These are phyloP conservation scores for Lecanicillium sp. DNA, from an alignment of 2,329 filamentous ascomycete genomes.

Conservation along the genomic window DNA sequence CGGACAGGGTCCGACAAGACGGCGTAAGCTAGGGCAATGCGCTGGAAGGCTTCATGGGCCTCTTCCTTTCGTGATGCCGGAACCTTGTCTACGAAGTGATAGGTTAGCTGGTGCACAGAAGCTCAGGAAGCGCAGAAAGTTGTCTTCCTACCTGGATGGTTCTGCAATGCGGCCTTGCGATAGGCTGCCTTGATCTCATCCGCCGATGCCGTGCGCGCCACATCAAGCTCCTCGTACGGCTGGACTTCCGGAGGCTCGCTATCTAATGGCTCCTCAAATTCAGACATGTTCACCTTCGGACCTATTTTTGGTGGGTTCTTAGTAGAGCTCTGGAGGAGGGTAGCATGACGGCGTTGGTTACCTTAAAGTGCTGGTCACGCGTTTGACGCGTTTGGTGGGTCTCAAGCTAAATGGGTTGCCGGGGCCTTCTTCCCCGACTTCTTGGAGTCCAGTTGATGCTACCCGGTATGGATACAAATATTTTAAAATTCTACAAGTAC, in stretches of 20 bases:
- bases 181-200: constrained; percentile 87
- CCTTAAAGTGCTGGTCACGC: too few species aligned
- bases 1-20: constrained; percentile 78
- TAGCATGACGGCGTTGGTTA: constrained; percentile 2
- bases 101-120: constrained; percentile 11
- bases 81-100: constrained; percentile 61
- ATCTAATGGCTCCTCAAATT: constrained; percentile 44
- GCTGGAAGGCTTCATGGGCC: constrained; percentile 78
- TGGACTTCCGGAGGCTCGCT: constrained; percentile 56
- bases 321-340: constrained; percentile 2
- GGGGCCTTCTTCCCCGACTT: background rate
- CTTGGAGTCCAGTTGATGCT: background rate
- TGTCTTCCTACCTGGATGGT: constrained; percentile 66
- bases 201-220: constrained; percentile 63
- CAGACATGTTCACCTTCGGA: constrained; percentile 29
- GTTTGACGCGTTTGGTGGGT: background rate
- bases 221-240: constrained; percentile 72
- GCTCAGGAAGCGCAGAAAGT: too few species aligned
- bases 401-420: background rate
- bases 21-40: constrained; percentile 88
- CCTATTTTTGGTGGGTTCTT: constrained; percentile 8
- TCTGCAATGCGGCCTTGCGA: constrained; percentile 78
- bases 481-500: background rate
- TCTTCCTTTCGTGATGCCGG: constrained; percentile 56
- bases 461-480: background rate